phyloP scores from a whole-genome alignment of 148 eudicot species.

The Pouteria glomerata region DNA sequence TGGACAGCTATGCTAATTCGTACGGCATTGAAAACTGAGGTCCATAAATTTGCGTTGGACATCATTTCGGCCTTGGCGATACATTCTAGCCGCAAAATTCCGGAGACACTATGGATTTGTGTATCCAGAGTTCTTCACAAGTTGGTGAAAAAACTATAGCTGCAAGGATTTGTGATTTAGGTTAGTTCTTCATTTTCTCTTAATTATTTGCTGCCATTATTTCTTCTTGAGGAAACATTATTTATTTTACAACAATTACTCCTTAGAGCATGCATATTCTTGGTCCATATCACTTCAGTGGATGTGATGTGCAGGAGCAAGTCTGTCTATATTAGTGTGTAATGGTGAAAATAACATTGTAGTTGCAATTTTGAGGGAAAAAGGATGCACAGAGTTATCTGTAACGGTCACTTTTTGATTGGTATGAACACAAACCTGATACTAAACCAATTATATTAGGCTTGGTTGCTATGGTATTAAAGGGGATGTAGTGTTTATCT shows the following conservation, averaged over 20 bases:
- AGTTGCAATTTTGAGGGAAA: too few relatives aligned
- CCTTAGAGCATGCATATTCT: background rate
- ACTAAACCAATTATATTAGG: too few relatives aligned
- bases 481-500: too few relatives aligned
- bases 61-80: slow-evolving; percentile 35
- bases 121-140: slow-evolving; percentile 56
- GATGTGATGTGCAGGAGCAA: background rate
- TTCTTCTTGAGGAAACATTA: background rate
- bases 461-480: too few relatives aligned
- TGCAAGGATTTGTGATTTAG: background rate
- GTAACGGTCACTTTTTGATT: too few relatives aligned
- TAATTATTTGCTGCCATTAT: too few relatives aligned
- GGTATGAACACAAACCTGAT: too few relatives aligned
- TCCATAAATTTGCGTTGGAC: slow-evolving; percentile 57
- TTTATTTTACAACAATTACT: background rate
- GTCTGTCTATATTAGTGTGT: background rate
- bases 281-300: background rate
- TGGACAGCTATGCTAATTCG: slow-evolving; percentile 82
- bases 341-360: background rate
- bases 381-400: too few relatives aligned
- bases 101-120: slow-evolving; percentile 54
- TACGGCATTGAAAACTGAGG: slow-evolving; percentile 61
- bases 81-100: slow-evolving; percentile 48
- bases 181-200: background rate
- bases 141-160: slow-evolving; percentile 15